These are phyloP conservation scores for Dinochytrium kinnereticum DNA, from an alignment of 371 early-diverging fungal genomes.

Conservation along the genomic window DNA sequence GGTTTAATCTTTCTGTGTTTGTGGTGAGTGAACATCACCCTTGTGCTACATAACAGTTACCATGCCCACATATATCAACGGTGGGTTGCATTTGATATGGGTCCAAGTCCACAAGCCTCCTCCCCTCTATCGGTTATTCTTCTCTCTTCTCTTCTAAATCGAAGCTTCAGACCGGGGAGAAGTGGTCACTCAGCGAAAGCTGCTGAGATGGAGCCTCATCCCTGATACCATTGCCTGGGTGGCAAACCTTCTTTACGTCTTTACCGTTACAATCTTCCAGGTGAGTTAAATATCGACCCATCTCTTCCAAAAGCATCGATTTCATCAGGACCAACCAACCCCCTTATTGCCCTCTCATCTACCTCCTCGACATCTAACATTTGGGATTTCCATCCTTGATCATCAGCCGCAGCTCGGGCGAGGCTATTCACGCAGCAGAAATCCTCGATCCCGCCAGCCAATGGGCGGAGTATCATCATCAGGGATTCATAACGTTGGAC, in stretches of 20 bases:
- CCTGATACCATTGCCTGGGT: not conserved
- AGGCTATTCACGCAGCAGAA: not conserved
- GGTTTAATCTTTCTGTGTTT: too few relatives aligned
- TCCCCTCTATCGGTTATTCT: too few relatives aligned
- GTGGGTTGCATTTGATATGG: too few relatives aligned
- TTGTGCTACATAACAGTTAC: not conserved
- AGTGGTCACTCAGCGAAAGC: not conserved
- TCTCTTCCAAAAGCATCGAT: too few relatives aligned
- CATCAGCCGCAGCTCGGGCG: constrained; percentile 4
- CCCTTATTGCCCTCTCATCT: too few relatives aligned
- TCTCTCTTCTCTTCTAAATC: not conserved
- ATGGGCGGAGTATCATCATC: not conserved
- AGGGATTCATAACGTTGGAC: not conserved
- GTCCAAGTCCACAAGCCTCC: too few relatives aligned
- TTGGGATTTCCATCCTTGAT: too few relatives aligned
- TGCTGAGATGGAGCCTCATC: not conserved
- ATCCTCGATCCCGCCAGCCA: not conserved
- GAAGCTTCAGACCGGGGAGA: not conserved
- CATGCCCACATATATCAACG: not conserved
- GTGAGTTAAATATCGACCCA: not conserved
- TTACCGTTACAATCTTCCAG: not conserved
- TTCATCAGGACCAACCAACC: too few relatives aligned
- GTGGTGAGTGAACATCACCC: too few relatives aligned
- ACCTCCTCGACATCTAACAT: too few relatives aligned
- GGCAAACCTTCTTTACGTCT: not conserved